Evolutionary conservation across 495 filamentous ascomycete genomes (phyloP), one percentile per base, ranked within the genome.

Genomic region (Neurospora discreta): DNA sequence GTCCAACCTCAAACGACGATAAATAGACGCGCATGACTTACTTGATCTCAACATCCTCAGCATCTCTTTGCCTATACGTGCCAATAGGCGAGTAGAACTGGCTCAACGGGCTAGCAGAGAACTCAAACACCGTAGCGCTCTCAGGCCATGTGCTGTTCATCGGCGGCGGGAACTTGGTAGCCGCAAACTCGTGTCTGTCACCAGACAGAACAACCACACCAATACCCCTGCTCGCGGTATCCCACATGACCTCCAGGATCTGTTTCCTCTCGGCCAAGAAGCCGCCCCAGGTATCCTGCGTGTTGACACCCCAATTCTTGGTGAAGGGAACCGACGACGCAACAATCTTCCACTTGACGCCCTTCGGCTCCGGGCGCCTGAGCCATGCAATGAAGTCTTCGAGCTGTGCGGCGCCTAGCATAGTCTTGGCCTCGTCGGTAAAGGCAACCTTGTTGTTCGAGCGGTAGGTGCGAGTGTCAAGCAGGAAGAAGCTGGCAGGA

Each of bases 121-220:
- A 98, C 80, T 98, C 95, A 75, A 93, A 88, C 1, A 96, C 88
- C 0, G 91, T 88, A 0, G 87, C 84, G 39, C 77, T 85, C 41
- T 87, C 79, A 0, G 85, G 83, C 89, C 88, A 90, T 69, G 80
- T 82, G 30, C 83, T 80, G 18, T 84, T 78, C 42, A 71, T 81
- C 30, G 93, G 91, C 60, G 92, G 91, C 6, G 92, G 92, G 81
- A 97, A 97, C 6, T 89, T 88, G 0, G 94, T 98, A 1, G 95
- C 93, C 36, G 91, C 95, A 78, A 98, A 98, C 79, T 99, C 95
- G 77, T 99, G 95, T 5, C 95, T 82, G 75, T 99, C 95, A 13
- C 95, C 95, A 41, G 90, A 93, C 58, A 99, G 81, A 10, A 99
- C 83, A 30, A 99, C 87, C 30, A 99, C 89, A 38, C 94, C 92